A percentile compares a stretch with the other conserved stretches of the same genome.
Conservation (phyloP, 1,284 basidiomycete genomes). For the Malassezia caprae region DNA sequence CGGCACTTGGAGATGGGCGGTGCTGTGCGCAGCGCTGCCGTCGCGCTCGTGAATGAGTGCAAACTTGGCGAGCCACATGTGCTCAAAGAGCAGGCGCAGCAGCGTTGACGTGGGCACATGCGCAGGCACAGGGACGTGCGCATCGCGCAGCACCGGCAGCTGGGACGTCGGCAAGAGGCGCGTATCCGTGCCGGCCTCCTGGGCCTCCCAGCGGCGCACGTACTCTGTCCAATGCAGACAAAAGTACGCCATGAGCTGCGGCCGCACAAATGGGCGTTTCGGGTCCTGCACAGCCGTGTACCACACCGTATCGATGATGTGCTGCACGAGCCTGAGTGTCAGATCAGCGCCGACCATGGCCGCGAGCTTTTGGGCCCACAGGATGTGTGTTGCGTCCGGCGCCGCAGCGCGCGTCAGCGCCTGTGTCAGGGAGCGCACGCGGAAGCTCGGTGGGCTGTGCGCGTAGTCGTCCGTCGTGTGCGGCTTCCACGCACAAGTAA, state of each 20-base stretch:
- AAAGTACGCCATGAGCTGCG: constrained; percentile 2
- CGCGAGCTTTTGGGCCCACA: constrained; percentile 5
- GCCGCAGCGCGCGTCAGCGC: not conserved
- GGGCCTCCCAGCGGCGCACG: not conserved
- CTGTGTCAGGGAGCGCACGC: not conserved
- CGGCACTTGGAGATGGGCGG: not conserved
- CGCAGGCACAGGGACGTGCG: not conserved
- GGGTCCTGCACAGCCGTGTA: constrained; percentile 13
- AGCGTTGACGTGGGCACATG: constrained; percentile 3
- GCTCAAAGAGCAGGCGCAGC: not conserved
- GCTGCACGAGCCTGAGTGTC: not conserved
- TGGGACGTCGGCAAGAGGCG: not conserved
- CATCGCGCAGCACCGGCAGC: not conserved
- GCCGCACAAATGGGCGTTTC: constrained; percentile 7
- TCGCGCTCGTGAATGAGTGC: not conserved
- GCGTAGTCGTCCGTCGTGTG: not conserved
- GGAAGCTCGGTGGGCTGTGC: constrained; percentile 12
- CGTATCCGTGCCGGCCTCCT: not conserved
- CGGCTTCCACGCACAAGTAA: constrained; percentile 13
- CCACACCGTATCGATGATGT: constrained; percentile 11
- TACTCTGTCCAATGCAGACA: not conserved
- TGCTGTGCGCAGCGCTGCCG: not conserved
- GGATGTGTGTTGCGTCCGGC: not conserved
- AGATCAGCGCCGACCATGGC: constrained; percentile 8
- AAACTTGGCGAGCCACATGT: not conserved